Base-by-base conservation (phyloP, 140 eudicot genomes). In the Ambrosia hybrid region DNA sequence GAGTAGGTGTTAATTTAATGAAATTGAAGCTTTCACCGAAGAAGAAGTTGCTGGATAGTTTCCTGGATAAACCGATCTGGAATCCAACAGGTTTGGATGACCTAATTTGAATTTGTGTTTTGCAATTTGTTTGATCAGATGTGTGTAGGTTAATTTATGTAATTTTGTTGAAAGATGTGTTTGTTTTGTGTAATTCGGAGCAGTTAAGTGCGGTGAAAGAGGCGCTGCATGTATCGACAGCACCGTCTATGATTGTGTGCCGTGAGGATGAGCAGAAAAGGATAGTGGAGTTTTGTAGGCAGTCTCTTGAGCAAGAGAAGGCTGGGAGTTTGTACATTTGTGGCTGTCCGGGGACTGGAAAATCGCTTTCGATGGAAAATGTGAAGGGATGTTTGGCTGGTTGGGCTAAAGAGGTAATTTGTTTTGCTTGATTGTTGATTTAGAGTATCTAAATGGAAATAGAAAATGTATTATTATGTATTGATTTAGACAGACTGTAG, bases 341-440 rank as follows among this genome's bases (percentile, higher is more conserved):
- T 83, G 99, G 99, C 1, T 86, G 91, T 45, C 97, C 97, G 0
- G 97, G 99, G 71, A 91, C 96, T 8, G 99, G 99, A 9, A 95
- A 95, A 79, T 86, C 99, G 9, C 84, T 95, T 75, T 87, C 88
- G n/a, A 85, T 91, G 92, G 97, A 91, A 33, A 95, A 86, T 65
- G 88, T 91, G 26, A 91, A 82, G 73, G 83, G 76, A 43, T 75
- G 73, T 36, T 72, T 91, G 36, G 65, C 81, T 68, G 61, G 74
- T 74, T 95, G 97, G 97, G 81, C 95, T 51, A 85, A 86, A 75
- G 89, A 95, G 97, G 99, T 95, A 77, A 66, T 64, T 26, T 62
- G 21, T 21, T 66, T 33, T 51, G 1, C 26, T 39, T 78, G 9
- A 14, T 72, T 51, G 52, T 30, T 82, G 16, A 37, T 12, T 36